These are phyloP conservation scores for Gymnopus androsaceus DNA, from an alignment of 1,284 basidiomycete genomes.

Conservation along the genomic window DNA sequence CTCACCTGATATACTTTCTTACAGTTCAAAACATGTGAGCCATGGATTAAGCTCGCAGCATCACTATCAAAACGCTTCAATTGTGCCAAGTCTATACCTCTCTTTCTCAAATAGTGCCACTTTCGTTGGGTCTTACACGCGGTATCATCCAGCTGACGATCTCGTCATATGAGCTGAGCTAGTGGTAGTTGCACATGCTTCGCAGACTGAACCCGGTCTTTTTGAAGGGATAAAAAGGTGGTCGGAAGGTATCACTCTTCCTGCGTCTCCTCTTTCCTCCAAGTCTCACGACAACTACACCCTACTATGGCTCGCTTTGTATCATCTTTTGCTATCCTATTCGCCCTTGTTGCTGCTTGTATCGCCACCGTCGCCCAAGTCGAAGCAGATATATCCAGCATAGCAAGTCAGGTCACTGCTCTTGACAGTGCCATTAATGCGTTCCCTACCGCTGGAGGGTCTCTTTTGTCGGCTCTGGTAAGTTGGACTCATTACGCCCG, in stretches of 20 bases:
- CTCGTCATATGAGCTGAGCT: too few relatives aligned
- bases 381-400: slow-evolving; percentile 30
- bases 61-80: too few relatives aligned
- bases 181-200: too few relatives aligned
- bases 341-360: slow-evolving; percentile 15
- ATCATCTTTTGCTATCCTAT: slow-evolving; percentile 10
- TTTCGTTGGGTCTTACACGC: too few relatives aligned
- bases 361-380: slow-evolving; percentile 21
- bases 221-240: background rate
- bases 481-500: background rate
- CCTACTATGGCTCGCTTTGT: background rate
- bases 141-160: too few relatives aligned
- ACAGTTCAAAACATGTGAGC: too few relatives aligned
- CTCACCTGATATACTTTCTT: too few relatives aligned
- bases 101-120: too few relatives aligned
- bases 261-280: background rate
- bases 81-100: too few relatives aligned
- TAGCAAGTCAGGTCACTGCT: slow-evolving; percentile 28
- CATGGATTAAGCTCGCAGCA: too few relatives aligned
- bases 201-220: too few relatives aligned
- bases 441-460: slow-evolving; percentile 33
- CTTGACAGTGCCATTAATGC: slow-evolving; percentile 33
- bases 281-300: too few relatives aligned
- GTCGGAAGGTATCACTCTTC: background rate
- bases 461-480: slow-evolving; percentile 31